phyloP scores from a whole-genome alignment of 116 monocot genomes.

The Papilionanthe hybrid region DNA sequence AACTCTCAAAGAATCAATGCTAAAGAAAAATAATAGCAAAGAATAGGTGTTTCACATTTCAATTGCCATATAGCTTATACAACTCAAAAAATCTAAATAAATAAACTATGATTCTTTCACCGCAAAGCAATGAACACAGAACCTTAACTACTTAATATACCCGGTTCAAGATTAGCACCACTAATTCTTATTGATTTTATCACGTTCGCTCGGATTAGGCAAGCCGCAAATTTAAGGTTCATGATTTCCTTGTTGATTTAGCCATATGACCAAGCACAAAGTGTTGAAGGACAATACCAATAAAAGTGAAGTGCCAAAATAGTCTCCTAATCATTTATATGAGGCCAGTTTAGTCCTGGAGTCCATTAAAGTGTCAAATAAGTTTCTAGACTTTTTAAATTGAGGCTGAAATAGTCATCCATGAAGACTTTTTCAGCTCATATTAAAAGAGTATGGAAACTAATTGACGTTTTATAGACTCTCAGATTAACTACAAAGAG shows the following conservation, averaged over 20 bases:
- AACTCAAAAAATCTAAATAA: slow-evolving; percentile 3
- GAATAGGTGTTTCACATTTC: not conserved
- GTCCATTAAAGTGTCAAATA: too few species aligned
- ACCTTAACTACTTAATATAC: slow-evolving; percentile 1
- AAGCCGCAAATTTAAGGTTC: not conserved
- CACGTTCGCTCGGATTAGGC: not conserved
- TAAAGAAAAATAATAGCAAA: too few species aligned
- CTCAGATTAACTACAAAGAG: too few species aligned
- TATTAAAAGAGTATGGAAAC: too few species aligned
- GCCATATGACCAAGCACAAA: not conserved
- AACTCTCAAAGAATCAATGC: too few species aligned
- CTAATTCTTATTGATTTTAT: not conserved
- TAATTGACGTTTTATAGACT: too few species aligned
- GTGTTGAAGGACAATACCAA: not conserved
- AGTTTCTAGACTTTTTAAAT: too few species aligned
- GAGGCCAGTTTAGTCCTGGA: too few species aligned
- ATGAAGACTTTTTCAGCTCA: too few species aligned
- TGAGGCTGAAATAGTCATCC: too few species aligned
- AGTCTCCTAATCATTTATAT: too few species aligned
- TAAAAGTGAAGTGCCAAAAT: not conserved
- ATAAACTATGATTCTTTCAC: not conserved
- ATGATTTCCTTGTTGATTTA: not conserved
- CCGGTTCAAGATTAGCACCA: not conserved
- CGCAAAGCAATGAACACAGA: not conserved
- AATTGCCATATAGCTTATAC: not conserved